phyloP scores from a whole-genome alignment of 371 early-diverging fungal species.

The Amoeboaphelidium occidentale region DNA sequence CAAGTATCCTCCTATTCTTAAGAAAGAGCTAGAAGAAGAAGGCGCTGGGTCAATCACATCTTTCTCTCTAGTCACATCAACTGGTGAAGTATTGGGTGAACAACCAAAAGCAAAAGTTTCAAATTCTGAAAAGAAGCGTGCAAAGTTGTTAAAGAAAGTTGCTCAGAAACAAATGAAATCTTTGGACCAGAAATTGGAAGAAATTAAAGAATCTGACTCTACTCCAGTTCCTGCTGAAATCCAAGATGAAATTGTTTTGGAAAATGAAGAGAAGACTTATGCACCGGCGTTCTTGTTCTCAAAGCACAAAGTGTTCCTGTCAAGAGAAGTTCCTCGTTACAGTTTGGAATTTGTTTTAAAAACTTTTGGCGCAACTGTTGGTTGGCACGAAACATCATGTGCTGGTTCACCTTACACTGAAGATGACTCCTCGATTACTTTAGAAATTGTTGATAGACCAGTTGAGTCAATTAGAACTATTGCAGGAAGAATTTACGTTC shows the following conservation, averaged over 20 bases:
- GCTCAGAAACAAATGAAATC: background rate
- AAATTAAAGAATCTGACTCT: slow-evolving; percentile 2
- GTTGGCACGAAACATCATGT: slow-evolving; percentile 40
- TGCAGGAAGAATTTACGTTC: slow-evolving; percentile 44
- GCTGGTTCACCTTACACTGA: slow-evolving; percentile 53
- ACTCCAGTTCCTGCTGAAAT: too few species aligned
- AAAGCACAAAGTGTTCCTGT: slow-evolving; percentile 50
- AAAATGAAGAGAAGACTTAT: background rate
- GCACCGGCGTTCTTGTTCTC: slow-evolving; percentile 26
- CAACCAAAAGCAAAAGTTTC: too few species aligned
- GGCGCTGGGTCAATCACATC: slow-evolving; percentile 52
- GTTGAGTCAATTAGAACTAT: background rate
- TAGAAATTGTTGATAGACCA: slow-evolving; percentile 74
- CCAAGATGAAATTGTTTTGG: too few species aligned
- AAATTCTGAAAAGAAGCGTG: too few species aligned
- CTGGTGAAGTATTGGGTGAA: too few species aligned
- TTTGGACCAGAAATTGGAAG: background rate
- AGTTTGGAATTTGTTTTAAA: slow-evolving; percentile 74
- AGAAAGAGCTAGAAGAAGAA: slow-evolving; percentile 27
- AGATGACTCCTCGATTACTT: slow-evolving; percentile 52
- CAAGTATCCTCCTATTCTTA: slow-evolving; percentile 81
- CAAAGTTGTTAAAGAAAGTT: too few species aligned
- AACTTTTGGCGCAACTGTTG: slow-evolving; percentile 71
- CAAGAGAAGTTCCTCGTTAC: slow-evolving; percentile 81
- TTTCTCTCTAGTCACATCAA: too few species aligned